Evolutionary conservation across 495 filamentous ascomycete species (phyloP), one percentile per base, ranked within the genome.

Genomic region (Chaetomium cochliodes): DNA sequence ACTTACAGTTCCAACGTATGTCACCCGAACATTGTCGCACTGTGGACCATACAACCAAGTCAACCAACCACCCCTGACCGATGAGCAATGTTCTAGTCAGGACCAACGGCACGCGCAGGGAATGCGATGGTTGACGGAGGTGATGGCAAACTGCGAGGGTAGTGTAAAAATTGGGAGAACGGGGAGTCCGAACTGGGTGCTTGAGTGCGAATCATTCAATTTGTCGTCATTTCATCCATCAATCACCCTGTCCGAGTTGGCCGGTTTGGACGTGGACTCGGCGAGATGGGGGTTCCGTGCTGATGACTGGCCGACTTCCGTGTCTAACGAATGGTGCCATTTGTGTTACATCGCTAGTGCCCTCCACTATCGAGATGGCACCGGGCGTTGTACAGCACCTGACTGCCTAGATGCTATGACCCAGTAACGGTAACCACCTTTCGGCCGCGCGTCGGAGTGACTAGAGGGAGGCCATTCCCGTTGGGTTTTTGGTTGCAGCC

Each of bases 401-500:
- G 47, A 50, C 20, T 50, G 47, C 47, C 41, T 44, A 44, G 41
- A 5, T 44, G 41, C 41, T 50, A 20, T 50, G 46, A 50, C 46
- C 22, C 46, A 5, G 46, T 50, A 11, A 50, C 46, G 16, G 41
- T 15, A 50, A 23, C 20, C 12, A 20, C 12, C 46, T 50, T 11
- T 33, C 26, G 51, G 51, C 51, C 51, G 51, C 26, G 52, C 52
- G 52, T 55, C 28, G 18, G 28, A n/a, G 28, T 30, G 3, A 30
- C 28, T n/a, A 55, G 52, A 37, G 26, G 28, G 52, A 7, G 26
- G 46, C 8, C 18, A 30, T 15, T 23, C 47, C 3, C 12, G 11
- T 53, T 22, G 12, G 8, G 46, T 11, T 50, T 3, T 50, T 3
- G 28, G 30, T 11, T 20, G 26, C 52, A 25, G 52, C 52, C 11